Evolutionary conservation across 2,329 filamentous ascomycete species (phyloP).

Genomic region (Epichloe glyceriae): DNA sequence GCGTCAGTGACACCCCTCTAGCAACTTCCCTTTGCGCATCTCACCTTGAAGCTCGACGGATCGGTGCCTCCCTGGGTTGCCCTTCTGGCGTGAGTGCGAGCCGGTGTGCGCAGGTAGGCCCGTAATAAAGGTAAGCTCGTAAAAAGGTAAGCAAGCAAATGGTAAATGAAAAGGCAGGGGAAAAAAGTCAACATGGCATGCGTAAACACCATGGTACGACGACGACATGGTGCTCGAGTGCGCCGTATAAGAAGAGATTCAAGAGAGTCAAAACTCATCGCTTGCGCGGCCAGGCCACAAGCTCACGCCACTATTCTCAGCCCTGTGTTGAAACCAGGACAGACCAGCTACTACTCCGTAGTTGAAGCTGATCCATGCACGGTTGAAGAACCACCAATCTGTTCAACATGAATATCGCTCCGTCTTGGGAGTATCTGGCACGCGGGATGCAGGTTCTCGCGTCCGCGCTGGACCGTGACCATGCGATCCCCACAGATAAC

Average conservation of each 20-base stretch:
- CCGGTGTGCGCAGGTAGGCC: no score
- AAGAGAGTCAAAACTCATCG: neutral
- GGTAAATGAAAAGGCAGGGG: neutral
- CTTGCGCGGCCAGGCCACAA: neutral
- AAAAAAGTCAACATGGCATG: neutral
- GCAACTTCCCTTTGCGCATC: no score
- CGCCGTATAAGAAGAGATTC: neutral
- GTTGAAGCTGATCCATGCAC: neutral
- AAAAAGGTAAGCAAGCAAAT: no score
- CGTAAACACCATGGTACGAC: neutral
- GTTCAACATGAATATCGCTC: neutral
- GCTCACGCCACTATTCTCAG: neutral
- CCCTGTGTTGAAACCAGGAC: neutral
- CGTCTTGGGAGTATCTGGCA: neutral
- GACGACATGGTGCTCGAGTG: neutral
- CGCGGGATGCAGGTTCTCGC: constrained; percentile 6
- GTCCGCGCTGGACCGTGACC: constrained; percentile 6
- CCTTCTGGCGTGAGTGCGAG: no score
- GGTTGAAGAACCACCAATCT: neutral
- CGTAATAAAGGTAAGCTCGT: no score
- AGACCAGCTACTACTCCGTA: neutral
- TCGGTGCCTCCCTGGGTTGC: no score
- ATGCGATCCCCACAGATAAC: constrained; percentile 10
- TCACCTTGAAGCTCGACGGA: no score
- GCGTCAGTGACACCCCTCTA: no score